Base-by-base conservation (phyloP, 2,329 filamentous ascomycete genomes). In the Fonsecaea pedrosoi region DNA sequence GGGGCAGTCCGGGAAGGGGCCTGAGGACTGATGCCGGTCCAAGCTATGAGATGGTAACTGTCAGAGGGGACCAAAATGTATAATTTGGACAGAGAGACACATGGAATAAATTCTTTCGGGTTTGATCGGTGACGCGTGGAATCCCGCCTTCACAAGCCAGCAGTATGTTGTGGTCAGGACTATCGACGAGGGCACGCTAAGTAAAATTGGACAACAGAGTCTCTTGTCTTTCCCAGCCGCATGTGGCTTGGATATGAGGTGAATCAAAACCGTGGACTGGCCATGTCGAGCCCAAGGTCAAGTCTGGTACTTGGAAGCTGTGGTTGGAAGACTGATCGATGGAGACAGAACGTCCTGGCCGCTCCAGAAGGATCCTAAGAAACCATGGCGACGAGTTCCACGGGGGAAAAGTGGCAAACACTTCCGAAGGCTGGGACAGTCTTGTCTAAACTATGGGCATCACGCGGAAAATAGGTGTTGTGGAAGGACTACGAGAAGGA, bases 31-130 rank as follows among this genome's bases (percentile, higher is more conserved):
- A 74, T 60, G 70, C 71, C 6, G 75, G 73, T 18, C 73, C 73
- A 42, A 74, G 87, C 69, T 91, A 90, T 77, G 89, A 91, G 77
- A 89, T 91, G 87, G 84, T 85, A 9, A 80, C 81, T 48, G 80
- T 87, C 74, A 76, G 78, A 35, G 71, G 68, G 32, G 72, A 72
- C 65, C 63, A 71, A 37, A 69, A 66, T 40, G 65, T 70, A 38
- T 68, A 62, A 64, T 53, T 3, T 50, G 57, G 35, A 55, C 12
- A 12, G 30, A 34, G 25, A 48, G 21, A 25, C 18, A 50, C 10
- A 25, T 50, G 18, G 13, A 50, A 10, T 9, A 25, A 12, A 9
- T 25, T 25, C 18, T 50, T 50, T 50, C 18, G 45, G 25, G 25
- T 25, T 25, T 25, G 18, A 50, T 8, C 21, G 45, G 18, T 48